Conservation (phyloP, 495 filamentous ascomycete genomes). For the Neurospora intermedia region DNA sequence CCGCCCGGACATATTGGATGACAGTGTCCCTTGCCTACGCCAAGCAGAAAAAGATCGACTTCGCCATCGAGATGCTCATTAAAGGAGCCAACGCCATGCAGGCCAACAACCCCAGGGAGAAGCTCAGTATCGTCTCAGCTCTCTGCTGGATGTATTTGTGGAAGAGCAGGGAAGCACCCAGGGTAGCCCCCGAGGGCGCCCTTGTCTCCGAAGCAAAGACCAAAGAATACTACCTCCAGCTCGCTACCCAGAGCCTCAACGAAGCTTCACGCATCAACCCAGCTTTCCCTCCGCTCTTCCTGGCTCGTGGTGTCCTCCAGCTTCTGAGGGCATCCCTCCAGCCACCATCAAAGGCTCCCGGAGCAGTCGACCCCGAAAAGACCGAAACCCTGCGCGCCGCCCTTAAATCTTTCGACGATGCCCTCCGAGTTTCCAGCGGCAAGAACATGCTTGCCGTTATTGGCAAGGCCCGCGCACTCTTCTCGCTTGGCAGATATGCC, state of each 20-base stretch:
- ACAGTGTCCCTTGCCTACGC: conserved; percentile 94
- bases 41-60: conserved; percentile 84
- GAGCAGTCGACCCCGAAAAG: conserved; percentile 61
- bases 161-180: conserved; percentile 85
- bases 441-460: conserved; percentile 85
- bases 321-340: conserved; percentile 81
- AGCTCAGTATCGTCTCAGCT: conserved; percentile 70
- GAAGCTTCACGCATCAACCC: conserved; percentile 92
- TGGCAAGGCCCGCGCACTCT: conserved; percentile 75
- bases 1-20: conserved; percentile 86
- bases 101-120: conserved; percentile 64
- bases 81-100: conserved; percentile 70
- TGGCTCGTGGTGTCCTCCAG: conserved; percentile 84
- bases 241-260: conserved; percentile 82
- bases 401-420: conserved; percentile 86
- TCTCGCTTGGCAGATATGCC: conserved; percentile 68
- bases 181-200: conserved; percentile 52
- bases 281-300: conserved; percentile 72
- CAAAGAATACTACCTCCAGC: conserved; percentile 85
- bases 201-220: conserved; percentile 61
- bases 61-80: conserved; percentile 85
- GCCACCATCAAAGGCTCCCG: conserved; percentile 56
- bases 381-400: conserved; percentile 70
- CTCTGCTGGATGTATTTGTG: conserved; percentile 88
- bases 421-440: conserved; percentile 66